phyloP scores from a whole-genome alignment of 768 basidiomycete species.

The Crassisporium funariophilum region DNA sequence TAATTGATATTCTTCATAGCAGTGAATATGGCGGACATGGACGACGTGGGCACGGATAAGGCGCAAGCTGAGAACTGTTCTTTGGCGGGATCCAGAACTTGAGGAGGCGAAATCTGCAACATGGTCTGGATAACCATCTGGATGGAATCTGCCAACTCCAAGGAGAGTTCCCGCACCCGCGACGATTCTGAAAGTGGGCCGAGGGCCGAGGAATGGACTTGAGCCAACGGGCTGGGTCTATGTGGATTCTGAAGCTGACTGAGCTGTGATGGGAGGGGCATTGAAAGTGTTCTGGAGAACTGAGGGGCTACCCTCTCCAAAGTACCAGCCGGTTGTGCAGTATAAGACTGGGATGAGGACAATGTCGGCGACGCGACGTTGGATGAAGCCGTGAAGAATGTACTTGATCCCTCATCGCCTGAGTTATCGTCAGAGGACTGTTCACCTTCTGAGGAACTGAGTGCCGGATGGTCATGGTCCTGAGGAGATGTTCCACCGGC shows the following conservation, averaged over 20 bases:
- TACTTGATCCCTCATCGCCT: conserved; percentile 20
- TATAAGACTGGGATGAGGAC: conserved; percentile 15
- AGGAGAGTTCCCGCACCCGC: conserved; percentile 68
- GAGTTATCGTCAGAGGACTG: conserved; percentile 50
- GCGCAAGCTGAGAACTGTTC: conserved; percentile 93
- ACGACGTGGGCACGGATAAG: conserved; percentile 83
- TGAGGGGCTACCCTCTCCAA: conserved; percentile 41
- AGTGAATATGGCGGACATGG: conserved; percentile 86
- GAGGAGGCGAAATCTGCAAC: conserved; percentile 86
- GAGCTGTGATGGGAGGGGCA: conserved; percentile 81
- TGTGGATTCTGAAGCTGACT: conserved; percentile 72
- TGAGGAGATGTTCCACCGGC: conserved; percentile 1
- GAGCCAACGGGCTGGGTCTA: conserved; percentile 31
- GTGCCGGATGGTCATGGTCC: neutral
- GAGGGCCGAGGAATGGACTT: conserved; percentile 19
- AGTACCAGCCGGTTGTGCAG: conserved; percentile 7
- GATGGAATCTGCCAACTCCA: conserved; percentile 88
- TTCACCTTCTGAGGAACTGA: conserved; percentile 42
- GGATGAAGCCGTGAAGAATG: conserved; percentile 4
- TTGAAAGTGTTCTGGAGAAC: conserved; percentile 77
- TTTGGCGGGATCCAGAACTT: conserved; percentile 89
- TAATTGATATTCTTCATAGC: conserved; percentile 94
- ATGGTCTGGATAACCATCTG: conserved; percentile 92
- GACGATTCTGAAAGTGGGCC: conserved; percentile 26
- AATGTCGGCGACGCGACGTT: neutral